Evolutionary conservation across 495 filamentous ascomycete genomes (phyloP), one percentile per base, ranked within the genome.

Genomic region (Penicillium egyptiacum): DNA sequence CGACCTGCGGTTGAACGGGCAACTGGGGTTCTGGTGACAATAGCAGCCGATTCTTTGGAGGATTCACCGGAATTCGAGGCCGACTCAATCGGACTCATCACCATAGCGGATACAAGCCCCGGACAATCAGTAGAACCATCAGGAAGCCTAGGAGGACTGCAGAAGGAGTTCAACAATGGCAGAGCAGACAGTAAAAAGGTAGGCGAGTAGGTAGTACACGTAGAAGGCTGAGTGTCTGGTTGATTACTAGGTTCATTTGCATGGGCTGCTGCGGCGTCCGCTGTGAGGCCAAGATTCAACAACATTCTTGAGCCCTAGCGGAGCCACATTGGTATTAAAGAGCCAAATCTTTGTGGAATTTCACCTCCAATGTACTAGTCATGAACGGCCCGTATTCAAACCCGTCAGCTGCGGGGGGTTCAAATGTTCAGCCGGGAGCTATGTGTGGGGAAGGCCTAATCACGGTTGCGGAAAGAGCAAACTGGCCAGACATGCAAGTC

Each of bases 221-320:
- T 19, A 70, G 61, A 17, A 70, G 70, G 63, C 52, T 73, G 66
- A 12, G 71, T 56, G 50, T 75, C 71, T 64, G 76, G 50, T 54
- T 74, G 25, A 26, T 57, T 54, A 47, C 56, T 57, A 41, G 77
- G 79, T 64, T 87, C 84, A 70, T 80, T 79, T 51, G 79, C 75
- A 63, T 86, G 85, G 37, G 78, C 76, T 63, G 79, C 79, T 61
- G 79, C 79, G 51, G 76, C 79, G 65, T 81, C 73, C 61, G 79
- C 79, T 64, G 80, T 75, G 54, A 82, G 69, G 57, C 77, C 75
- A 62, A 82, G 73, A 64, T 75, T 78, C 54, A 78, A 67, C 51
- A 76, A 62, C 76, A 78, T 79, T 67, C 58, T 71, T 61, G 59
- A 56, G 53, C 59, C 56, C 59, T 54, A 62, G 62, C 61, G 61